phyloP scores from a whole-genome alignment of 2,329 filamentous ascomycete species.

The Penicillium polonicum region DNA sequence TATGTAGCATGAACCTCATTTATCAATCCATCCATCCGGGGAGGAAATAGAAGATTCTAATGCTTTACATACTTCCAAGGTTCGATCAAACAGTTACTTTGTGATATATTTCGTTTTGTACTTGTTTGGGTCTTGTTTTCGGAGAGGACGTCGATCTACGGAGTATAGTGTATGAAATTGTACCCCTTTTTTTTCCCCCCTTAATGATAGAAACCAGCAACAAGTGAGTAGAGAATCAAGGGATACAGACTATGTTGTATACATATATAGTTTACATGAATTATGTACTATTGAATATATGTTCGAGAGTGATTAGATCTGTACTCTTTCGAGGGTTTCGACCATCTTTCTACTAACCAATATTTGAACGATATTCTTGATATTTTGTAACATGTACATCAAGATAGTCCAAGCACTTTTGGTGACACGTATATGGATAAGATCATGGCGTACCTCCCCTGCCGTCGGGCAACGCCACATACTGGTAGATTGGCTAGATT shows the following conservation, averaged over 20 bases:
- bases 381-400: background rate
- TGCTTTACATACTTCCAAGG: no score
- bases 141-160: background rate
- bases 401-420: background rate
- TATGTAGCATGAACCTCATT: background rate
- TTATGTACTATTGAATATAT: background rate
- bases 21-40: background rate
- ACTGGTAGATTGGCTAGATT: background rate
- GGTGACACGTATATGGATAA: background rate
- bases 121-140: background rate
- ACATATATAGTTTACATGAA: background rate
- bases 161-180: background rate
- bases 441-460: background rate
- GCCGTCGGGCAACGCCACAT: background rate
- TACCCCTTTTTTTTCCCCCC: background rate
- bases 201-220: background rate
- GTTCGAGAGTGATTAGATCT: background rate
- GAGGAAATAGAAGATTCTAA: background rate
- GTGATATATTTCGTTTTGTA: no score
- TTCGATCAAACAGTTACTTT: background rate
- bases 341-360: background rate
- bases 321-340: background rate
- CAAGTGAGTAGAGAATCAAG: background rate
- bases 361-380: background rate
- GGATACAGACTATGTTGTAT: background rate